Conservation (phyloP, 192 early-diverging fungal genomes). For the Pilobolus umbonatus region DNA sequence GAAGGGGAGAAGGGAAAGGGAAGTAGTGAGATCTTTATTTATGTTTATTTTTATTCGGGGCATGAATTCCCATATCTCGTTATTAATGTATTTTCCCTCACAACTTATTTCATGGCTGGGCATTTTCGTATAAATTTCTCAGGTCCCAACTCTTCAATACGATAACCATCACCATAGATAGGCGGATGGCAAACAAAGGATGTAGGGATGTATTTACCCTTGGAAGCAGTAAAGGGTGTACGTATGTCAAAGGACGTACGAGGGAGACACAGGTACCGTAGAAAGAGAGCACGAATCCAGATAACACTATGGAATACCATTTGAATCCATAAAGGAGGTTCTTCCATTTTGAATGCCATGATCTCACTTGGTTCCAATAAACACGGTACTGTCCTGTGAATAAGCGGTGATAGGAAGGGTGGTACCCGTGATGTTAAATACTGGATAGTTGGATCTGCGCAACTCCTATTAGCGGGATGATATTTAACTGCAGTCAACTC, state of each 20-base stretch:
- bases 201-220: slow-evolving; percentile 29
- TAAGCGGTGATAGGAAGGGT: slow-evolving; percentile 3
- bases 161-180: slow-evolving; percentile 35
- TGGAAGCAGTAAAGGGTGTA: slow-evolving; percentile 25
- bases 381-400: slow-evolving; percentile 22
- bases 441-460: slow-evolving; percentile 23
- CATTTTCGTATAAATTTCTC: slow-evolving; percentile 35
- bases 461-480: slow-evolving; percentile 16
- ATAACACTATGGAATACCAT: slow-evolving; percentile 10
- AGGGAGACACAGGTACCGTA: slow-evolving; percentile 36
- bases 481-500: slow-evolving; percentile 19
- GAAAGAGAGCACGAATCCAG: slow-evolving; percentile 23
- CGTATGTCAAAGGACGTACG: slow-evolving; percentile 18
- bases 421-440: slow-evolving; percentile 15
- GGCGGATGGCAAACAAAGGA: slow-evolving; percentile 30
- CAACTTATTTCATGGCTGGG: slow-evolving; percentile 13
- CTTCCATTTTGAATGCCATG: slow-evolving; percentile 18
- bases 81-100: no score
- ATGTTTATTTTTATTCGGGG: no score
- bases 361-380: slow-evolving; percentile 19
- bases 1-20: background rate
- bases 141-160: slow-evolving; percentile 36
- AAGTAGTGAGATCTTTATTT: no score
- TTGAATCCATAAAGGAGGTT: background rate
- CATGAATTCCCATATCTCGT: no score